phyloP scores from a whole-genome alignment of 1,139 yeast species.

The Schwanniomyces etchellsii region DNA sequence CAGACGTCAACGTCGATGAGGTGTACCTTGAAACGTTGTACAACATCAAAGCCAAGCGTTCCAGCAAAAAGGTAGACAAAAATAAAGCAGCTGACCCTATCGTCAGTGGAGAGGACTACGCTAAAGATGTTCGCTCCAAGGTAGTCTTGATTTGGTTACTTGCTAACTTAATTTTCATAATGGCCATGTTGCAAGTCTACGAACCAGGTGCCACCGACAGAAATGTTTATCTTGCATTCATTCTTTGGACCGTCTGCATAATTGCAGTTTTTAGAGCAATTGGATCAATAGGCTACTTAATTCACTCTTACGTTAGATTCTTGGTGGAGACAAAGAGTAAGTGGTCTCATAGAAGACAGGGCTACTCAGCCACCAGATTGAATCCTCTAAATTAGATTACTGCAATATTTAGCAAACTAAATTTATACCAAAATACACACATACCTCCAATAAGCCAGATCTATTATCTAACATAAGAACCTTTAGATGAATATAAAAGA shows the following conservation, averaged over 20 bases:
- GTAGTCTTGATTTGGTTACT: slow-evolving; percentile 93
- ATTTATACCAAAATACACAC: neutral
- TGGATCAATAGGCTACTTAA: slow-evolving; percentile 68
- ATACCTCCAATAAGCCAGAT: neutral
- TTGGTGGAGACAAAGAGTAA: slow-evolving; percentile 38
- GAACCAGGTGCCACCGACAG: slow-evolving; percentile 49
- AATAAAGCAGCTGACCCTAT: slow-evolving; percentile 34
- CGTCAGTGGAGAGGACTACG: slow-evolving; percentile 78
- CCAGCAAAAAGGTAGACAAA: slow-evolving; percentile 47
- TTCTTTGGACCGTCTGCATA: slow-evolving; percentile 86
- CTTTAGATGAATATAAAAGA: no score
- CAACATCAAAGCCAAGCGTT: slow-evolving; percentile 69
- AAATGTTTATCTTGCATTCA: slow-evolving; percentile 75
- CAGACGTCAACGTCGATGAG: slow-evolving; percentile 85
- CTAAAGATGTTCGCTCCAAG: slow-evolving; percentile 87
- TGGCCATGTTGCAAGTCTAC: slow-evolving; percentile 84
- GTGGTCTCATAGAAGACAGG: slow-evolving; percentile 36
- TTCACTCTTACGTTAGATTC: slow-evolving; percentile 34
- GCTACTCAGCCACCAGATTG: slow-evolving; percentile 31
- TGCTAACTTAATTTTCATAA: slow-evolving; percentile 68
- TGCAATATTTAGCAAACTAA: neutral
- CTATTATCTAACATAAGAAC: no score
- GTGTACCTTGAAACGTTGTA: slow-evolving; percentile 74
- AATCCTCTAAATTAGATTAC: slow-evolving; percentile 24
- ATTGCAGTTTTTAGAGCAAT: slow-evolving; percentile 73